phyloP scores from a whole-genome alignment of 192 early-diverging fungal species.

The Diversispora epigaea region DNA sequence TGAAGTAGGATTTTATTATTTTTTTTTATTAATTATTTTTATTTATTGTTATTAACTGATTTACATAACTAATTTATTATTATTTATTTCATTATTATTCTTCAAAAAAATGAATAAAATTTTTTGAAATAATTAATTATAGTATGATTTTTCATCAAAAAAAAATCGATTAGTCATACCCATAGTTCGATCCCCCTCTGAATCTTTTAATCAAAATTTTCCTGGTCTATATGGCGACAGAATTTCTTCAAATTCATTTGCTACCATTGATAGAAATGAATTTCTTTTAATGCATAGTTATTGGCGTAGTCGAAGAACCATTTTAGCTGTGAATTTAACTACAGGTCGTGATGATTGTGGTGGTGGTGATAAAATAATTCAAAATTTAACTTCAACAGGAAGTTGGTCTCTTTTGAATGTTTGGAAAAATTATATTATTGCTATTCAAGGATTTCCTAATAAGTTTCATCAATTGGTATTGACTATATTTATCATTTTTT shows the following conservation, averaged over 20 bases:
- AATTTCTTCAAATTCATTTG: slow-evolving; percentile 44
- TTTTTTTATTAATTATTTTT: not conserved
- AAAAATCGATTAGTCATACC: slow-evolving; percentile 40
- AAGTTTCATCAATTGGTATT: slow-evolving; percentile 41
- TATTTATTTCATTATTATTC: not conserved
- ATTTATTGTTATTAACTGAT: not conserved
- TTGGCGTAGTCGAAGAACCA: slow-evolving; percentile 37
- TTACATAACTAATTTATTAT: not conserved
- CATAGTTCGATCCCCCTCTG: slow-evolving; percentile 37
- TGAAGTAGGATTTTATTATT: slow-evolving; percentile 32
- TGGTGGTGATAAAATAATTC: slow-evolving; percentile 30
- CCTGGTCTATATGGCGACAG: slow-evolving; percentile 68
- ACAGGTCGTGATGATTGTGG: slow-evolving; percentile 31
- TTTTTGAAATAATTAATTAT: too few relatives aligned
- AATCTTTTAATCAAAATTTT: slow-evolving; percentile 49
- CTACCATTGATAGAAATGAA: slow-evolving; percentile 33
- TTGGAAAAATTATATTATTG: slow-evolving; percentile 45
- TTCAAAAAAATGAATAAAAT: too few relatives aligned
- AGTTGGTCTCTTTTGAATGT: slow-evolving; percentile 49
- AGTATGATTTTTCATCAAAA: slow-evolving; percentile 16
- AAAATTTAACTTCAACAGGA: slow-evolving; percentile 50
- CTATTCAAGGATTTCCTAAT: slow-evolving; percentile 51
- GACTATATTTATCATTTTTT: slow-evolving; percentile 40
- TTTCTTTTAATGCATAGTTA: slow-evolving; percentile 27
- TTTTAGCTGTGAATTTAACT: slow-evolving; percentile 42